A percentile compares a stretch with the other conserved stretches of the same genome.
Evolutionary conservation across 2,329 filamentous ascomycete species (phyloP).

Genomic region (Cercospora canescens): DNA sequence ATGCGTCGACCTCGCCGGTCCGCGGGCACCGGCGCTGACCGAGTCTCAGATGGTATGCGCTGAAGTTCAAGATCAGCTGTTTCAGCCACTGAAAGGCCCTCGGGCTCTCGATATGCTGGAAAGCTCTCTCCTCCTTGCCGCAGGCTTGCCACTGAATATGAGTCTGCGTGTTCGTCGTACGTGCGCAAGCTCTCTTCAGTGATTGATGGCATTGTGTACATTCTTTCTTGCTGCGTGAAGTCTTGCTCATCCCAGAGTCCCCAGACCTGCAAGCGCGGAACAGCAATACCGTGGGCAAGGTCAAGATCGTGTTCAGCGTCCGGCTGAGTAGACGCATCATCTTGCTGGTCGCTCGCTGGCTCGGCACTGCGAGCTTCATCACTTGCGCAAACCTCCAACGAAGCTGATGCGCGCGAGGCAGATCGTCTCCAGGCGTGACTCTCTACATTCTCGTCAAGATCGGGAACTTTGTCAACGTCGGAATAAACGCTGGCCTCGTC

Average conservation of each 20-base stretch:
- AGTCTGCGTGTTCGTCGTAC: neutral
- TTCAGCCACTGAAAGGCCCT: neutral
- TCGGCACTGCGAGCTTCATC: neutral
- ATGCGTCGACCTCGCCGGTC: slow-evolving; percentile 12
- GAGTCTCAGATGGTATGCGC: slow-evolving; percentile 1
- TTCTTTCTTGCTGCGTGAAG: neutral
- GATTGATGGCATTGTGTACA: slow-evolving; percentile 2
- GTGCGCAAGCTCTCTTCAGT: slow-evolving; percentile 6
- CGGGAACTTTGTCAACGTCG: neutral
- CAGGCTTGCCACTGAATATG: neutral
- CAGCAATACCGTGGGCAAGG: neutral
- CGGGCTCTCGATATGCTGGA: neutral
- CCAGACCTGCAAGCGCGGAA: neutral
- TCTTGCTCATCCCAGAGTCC: neutral
- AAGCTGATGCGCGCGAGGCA: neutral
- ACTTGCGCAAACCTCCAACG: neutral
- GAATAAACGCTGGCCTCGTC: neutral
- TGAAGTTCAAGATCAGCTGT: neutral
- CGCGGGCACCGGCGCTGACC: slow-evolving; percentile 1
- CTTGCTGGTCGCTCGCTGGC: neutral
- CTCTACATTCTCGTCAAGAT: neutral
- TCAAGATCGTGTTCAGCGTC: neutral
- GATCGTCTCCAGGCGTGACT: neutral
- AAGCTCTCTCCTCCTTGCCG: neutral
- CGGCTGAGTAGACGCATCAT: neutral